These are phyloP conservation scores for Trypanosoma platydactyli DNA, from an alignment of 208 protist species.

Conservation along the genomic window DNA sequence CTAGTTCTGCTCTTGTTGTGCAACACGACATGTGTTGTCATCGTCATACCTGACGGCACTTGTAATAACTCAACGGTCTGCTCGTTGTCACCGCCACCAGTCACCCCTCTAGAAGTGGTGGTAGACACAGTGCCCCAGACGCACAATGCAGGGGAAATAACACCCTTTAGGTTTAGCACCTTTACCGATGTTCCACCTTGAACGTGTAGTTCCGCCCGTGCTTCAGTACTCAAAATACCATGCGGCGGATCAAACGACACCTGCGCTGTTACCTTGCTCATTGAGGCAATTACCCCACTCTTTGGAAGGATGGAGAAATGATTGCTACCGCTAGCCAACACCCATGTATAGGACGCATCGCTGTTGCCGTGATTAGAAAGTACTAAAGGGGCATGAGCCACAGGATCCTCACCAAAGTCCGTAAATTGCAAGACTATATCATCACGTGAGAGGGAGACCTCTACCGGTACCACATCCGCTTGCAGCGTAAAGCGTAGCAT, in stretches of 20 bases:
- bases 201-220: constrained; percentile 63
- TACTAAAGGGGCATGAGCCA: constrained; percentile 54
- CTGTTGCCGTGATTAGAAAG: constrained; percentile 87
- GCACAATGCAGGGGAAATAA: constrained; percentile 64
- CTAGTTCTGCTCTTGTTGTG: constrained; percentile 60
- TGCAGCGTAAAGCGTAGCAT: constrained; percentile 85
- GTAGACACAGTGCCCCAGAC: constrained; percentile 32
- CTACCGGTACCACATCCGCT: constrained; percentile 90
- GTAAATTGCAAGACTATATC: constrained; percentile 83
- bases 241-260: constrained; percentile 73
- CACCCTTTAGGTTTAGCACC: constrained; percentile 58
- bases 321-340: constrained; percentile 16
- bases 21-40: constrained; percentile 45
- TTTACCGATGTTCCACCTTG: constrained; percentile 68
- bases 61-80: constrained; percentile 59
- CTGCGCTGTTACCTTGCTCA: constrained; percentile 49
- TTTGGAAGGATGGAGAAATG: constrained; percentile 70
- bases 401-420: constrained; percentile 69
- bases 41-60: constrained; percentile 66
- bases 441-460: constrained; percentile 82
- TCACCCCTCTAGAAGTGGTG: constrained; percentile 2
- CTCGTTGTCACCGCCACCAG: background rate
- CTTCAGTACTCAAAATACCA: constrained; percentile 37
- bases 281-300: constrained; percentile 63
- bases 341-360: constrained; percentile 79